phyloP scores from a whole-genome alignment of 305 asterid species.

The Rubia balearica region DNA sequence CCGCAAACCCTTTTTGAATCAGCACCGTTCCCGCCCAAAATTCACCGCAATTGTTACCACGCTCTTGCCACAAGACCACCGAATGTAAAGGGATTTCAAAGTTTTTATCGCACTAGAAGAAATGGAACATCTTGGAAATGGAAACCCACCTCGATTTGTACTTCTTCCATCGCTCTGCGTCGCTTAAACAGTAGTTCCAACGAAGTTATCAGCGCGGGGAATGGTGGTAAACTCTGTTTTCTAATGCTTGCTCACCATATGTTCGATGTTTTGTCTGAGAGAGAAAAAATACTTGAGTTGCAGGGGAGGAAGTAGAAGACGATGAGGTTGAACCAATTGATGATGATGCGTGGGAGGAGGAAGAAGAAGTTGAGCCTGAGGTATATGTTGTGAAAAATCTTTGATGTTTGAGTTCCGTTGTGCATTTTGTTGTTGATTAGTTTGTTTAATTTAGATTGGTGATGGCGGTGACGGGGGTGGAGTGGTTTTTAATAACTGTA shows the following conservation, averaged over 20 bases:
- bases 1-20: conserved; percentile 17
- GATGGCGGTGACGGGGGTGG: conserved; percentile 99
- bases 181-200: conserved; percentile 28
- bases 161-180: conserved; percentile 25
- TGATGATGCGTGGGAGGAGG: no score
- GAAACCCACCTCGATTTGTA: conserved; percentile 22
- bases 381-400: no score
- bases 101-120: conserved; percentile 11
- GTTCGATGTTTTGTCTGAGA: no score
- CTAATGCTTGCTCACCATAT: no score
- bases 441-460: conserved; percentile 42
- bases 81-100: conserved; percentile 12
- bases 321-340: no score
- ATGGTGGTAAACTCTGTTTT: conserved; percentile 13
- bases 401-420: background rate
- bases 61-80: conserved; percentile 17
- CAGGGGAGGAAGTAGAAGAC: no score
- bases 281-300: no score
- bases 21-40: conserved; percentile 19
- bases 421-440: conserved; percentile 3
- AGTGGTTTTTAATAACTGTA: conserved; percentile 52
- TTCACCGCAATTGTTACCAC: conserved; percentile 13
- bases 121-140: conserved; percentile 13
- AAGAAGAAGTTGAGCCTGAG: no score
- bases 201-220: conserved; percentile 14